Conservation (phyloP, 2,329 filamentous ascomycete genomes). For the Biscogniauxia sp. region DNA sequence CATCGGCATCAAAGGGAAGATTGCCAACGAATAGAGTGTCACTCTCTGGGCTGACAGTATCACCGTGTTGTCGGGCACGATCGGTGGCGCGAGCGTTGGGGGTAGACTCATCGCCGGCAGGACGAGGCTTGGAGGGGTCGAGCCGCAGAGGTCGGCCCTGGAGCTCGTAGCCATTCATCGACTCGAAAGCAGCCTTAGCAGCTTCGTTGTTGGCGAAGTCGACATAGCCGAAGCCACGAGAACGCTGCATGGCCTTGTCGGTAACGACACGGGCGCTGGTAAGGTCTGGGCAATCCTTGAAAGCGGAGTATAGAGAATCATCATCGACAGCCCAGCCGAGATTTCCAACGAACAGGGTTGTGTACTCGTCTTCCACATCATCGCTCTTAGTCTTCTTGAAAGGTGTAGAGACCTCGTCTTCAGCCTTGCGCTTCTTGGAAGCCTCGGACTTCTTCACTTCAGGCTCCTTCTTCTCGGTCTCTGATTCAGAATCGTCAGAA, state of each 20-base stretch:
- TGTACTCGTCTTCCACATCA: constrained; percentile 43
- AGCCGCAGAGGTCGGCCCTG: constrained; percentile 75
- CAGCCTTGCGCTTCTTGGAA: constrained; percentile 67
- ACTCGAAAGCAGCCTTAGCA: constrained; percentile 69
- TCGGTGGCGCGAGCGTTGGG: constrained; percentile 58
- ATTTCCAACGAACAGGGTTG: constrained; percentile 85
- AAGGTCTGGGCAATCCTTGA: constrained; percentile 75
- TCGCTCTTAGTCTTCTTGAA: constrained; percentile 70
- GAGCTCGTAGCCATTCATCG: constrained; percentile 71
- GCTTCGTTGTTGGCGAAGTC: constrained; percentile 71
- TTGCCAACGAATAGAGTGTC: constrained; percentile 92
- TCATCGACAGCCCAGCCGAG: constrained; percentile 90
- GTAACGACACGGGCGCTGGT: constrained; percentile 75
- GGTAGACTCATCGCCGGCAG: constrained; percentile 52
- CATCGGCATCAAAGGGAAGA: constrained; percentile 78
- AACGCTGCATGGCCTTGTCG: constrained; percentile 76
- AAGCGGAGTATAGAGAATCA: constrained; percentile 75
- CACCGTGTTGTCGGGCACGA: constrained; percentile 70
- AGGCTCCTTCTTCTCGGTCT: constrained; percentile 28
- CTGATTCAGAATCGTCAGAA: constrained; percentile 35
- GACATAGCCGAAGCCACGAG: constrained; percentile 91
- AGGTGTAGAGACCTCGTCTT: constrained; percentile 44
- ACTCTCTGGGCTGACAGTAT: constrained; percentile 74
- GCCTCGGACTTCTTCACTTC: constrained; percentile 44
- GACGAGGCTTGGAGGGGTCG: constrained; percentile 70